Percentiles rank a stretch among this genome's conserved stretches.
These are phyloP conservation scores for Papiliotrema terrestris DNA, from an alignment of 1,284 basidiomycete genomes.

Conservation along the genomic window DNA sequence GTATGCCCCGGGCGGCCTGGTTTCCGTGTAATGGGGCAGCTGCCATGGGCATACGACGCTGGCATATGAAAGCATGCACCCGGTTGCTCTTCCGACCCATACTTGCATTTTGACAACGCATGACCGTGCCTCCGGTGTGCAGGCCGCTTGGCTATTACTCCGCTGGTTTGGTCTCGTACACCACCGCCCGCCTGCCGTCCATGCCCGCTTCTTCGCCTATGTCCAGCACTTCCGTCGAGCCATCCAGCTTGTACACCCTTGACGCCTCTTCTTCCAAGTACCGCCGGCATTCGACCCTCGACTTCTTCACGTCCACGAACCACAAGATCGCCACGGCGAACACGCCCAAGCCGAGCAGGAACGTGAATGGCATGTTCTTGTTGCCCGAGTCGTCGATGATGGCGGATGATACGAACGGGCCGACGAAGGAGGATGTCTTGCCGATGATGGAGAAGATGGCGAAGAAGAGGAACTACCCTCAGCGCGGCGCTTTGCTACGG, in stretches of 20 bases:
- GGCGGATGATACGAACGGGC: constrained; percentile 64
- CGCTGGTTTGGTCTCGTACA: background rate
- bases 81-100: too few relatives aligned
- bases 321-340: constrained; percentile 68
- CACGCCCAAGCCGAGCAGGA: constrained; percentile 68
- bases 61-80: too few relatives aligned
- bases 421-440: constrained; percentile 70
- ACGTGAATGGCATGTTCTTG: constrained; percentile 79
- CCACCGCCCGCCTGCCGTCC: background rate
- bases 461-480: constrained; percentile 57
- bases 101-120: too few relatives aligned
- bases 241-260: constrained; percentile 28
- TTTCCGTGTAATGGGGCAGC: background rate
- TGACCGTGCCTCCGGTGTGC: too few relatives aligned
- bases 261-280: constrained; percentile 44
- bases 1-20: constrained; percentile 11
- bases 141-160: background rate
- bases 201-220: background rate
- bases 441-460: constrained; percentile 42
- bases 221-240: background rate
- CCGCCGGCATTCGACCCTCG: constrained; percentile 37
- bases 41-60: too few relatives aligned
- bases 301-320: constrained; percentile 63
- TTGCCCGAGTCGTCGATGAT: constrained; percentile 55
- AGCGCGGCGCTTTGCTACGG: constrained; percentile 55